These are phyloP conservation scores for Chalciporus sp. DNA, from an alignment of 1,284 basidiomycete species.

Conservation along the genomic window DNA sequence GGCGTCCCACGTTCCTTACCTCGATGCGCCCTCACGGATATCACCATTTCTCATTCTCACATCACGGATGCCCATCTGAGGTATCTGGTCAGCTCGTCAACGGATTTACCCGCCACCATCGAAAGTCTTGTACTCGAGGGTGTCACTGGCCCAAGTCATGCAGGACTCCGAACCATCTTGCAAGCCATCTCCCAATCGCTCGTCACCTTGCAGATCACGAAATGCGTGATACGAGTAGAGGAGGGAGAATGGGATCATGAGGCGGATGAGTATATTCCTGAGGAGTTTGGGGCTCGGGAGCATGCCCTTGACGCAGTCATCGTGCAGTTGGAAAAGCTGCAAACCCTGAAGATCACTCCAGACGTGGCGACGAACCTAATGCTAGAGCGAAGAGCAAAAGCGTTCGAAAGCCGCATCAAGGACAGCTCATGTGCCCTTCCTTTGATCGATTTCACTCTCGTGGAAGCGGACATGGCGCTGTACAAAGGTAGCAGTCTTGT, in stretches of 20 bases:
- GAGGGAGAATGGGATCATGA: too few relatives aligned
- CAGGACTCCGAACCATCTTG: not conserved
- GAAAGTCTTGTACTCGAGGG: not conserved
- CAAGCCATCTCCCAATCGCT: not conserved
- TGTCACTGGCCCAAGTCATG: not conserved
- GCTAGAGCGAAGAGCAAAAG: not conserved
- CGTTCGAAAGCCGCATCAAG: not conserved
- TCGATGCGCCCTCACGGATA: too few relatives aligned
- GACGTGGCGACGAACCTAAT: not conserved
- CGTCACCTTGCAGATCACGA: not conserved
- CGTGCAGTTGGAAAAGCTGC: not conserved
- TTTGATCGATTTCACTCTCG: too few relatives aligned
- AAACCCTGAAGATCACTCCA: not conserved
- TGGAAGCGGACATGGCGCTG: too few relatives aligned
- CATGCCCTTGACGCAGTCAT: slow-evolving; percentile 1
- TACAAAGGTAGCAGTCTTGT: too few relatives aligned
- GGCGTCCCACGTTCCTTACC: too few relatives aligned
- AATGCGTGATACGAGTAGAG: too few relatives aligned
- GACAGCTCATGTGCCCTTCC: too few relatives aligned
- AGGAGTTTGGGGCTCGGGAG: not conserved
- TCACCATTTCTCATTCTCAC: too few relatives aligned
- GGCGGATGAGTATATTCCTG: too few relatives aligned
- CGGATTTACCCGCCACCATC: not conserved
- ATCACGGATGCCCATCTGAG: too few relatives aligned
- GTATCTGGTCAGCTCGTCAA: too few relatives aligned